Conservation (phyloP, 2,329 filamentous ascomycete species). For the Kalaharituber pfeilii region DNA sequence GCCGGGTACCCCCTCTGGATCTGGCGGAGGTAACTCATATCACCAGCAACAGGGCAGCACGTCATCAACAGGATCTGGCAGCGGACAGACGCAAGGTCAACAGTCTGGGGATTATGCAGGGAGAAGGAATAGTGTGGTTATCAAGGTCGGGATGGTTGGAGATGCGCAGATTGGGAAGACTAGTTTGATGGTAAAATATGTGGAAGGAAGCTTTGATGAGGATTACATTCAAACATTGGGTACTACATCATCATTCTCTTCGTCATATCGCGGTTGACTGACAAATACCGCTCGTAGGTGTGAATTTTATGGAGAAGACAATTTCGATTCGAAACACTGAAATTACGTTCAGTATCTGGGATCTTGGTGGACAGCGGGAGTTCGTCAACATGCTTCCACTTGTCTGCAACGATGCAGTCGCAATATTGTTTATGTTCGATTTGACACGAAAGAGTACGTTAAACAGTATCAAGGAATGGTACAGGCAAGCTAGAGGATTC, state of each 20-base stretch:
- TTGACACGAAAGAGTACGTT: constrained; percentile 93
- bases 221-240: constrained; percentile 97
- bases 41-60: not conserved
- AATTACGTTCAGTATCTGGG: constrained; percentile 99
- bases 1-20: not conserved
- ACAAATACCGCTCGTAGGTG: constrained; percentile 41
- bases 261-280: too few relatives aligned
- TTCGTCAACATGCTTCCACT: constrained; percentile 99
- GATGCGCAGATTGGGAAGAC: constrained; percentile 99
- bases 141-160: constrained; percentile 99
- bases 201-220: constrained; percentile 98
- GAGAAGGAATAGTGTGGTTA: constrained; percentile 50
- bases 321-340: constrained; percentile 98
- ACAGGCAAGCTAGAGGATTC: constrained; percentile 89
- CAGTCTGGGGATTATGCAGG: not conserved
- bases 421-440: constrained; percentile 99
- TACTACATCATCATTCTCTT: constrained; percentile 29
- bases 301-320: constrained; percentile 99
- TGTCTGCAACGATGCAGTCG: constrained; percentile 98
- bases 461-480: constrained; percentile 99
- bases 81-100: not conserved
- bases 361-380: constrained; percentile 90
- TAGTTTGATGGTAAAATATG: constrained; percentile 98
- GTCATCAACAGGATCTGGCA: not conserved
- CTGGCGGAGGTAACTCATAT: not conserved